A percentile compares a stretch with the other conserved stretches of the same genome.
Conservation (phyloP, 768 basidiomycete genomes). For the Paxillus involutus region DNA sequence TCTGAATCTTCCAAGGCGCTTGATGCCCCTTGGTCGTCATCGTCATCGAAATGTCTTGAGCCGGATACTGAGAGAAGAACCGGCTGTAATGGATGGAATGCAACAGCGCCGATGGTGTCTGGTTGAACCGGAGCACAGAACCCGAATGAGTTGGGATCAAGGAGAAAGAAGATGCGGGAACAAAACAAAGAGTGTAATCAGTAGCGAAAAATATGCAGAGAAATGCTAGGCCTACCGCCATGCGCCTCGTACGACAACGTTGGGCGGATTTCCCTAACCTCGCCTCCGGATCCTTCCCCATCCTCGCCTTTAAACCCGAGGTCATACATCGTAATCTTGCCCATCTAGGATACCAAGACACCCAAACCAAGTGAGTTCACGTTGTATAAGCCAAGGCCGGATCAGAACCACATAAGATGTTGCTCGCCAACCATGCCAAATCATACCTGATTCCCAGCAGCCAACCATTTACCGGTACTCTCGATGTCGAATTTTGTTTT, state of each 20-base stretch:
- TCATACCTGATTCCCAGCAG: slow-evolving; percentile 67
- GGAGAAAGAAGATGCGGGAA: too few species aligned
- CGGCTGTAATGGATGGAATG: slow-evolving; percentile 68
- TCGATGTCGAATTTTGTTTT: slow-evolving; percentile 79
- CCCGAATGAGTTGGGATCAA: neutral
- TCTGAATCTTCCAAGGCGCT: slow-evolving; percentile 9
- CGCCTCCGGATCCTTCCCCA: neutral
- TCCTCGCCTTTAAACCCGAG: slow-evolving; percentile 26
- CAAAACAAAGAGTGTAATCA: neutral
- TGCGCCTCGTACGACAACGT: slow-evolving; percentile 51
- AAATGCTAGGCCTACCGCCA: slow-evolving; percentile 41
- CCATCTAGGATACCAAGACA: slow-evolving; percentile 41
- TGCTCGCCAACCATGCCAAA: neutral
- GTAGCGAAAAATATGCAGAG: neutral
- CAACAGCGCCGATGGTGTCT: slow-evolving; percentile 71
- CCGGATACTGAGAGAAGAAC: slow-evolving; percentile 68
- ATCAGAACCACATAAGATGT: neutral
- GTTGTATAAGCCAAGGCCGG: neutral
- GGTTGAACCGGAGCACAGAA: neutral
- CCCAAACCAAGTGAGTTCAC: neutral
- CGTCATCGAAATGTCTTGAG: slow-evolving; percentile 63
- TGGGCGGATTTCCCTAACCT: slow-evolving; percentile 23
- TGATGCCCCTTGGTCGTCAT: neutral
- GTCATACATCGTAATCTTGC: slow-evolving; percentile 60
- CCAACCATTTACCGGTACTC: slow-evolving; percentile 58